Evolutionary conservation across 176 grass and related monocot species (phyloP).

Genomic region (Saccharum officinarum): DNA sequence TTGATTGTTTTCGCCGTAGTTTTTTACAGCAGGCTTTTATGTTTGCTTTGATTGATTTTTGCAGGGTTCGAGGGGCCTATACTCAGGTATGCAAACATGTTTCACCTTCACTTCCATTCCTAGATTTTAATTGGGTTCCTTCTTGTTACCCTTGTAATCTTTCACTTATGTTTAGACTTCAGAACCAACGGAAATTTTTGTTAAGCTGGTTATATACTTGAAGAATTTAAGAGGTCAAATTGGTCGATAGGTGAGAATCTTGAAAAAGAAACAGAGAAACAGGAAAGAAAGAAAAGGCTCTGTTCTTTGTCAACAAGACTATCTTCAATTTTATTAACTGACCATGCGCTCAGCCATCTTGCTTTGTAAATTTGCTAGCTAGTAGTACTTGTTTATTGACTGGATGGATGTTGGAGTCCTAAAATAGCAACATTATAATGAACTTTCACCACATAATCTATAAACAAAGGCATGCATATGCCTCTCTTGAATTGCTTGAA

Average conservation of each 20-base stretch:
- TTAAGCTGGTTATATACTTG: background rate
- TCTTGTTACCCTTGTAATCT: background rate
- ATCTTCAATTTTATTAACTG: too few species aligned
- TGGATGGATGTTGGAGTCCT: too few species aligned
- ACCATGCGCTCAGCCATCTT: too few species aligned
- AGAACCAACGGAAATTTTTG: background rate
- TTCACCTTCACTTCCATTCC: background rate
- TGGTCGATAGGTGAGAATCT: background rate
- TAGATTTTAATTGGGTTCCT: background rate
- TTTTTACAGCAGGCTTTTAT: background rate
- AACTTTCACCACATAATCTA: too few species aligned
- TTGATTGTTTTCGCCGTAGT: background rate
- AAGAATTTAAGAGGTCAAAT: background rate
- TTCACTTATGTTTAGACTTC: background rate
- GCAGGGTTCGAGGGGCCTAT: slow-evolving; percentile 36
- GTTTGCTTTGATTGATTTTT: background rate
- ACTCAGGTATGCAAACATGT: slow-evolving; percentile 1
- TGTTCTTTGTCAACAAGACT: too few species aligned
- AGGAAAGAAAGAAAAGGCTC: background rate
- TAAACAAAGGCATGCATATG: too few species aligned
- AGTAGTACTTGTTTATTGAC: too few species aligned
- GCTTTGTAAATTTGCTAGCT: too few species aligned
- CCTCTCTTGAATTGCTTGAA: background rate
- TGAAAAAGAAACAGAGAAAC: background rate
- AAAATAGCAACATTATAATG: too few species aligned